These are phyloP conservation scores for Penicillium angulare DNA, from an alignment of 495 filamentous ascomycete genomes.

Conservation along the genomic window DNA sequence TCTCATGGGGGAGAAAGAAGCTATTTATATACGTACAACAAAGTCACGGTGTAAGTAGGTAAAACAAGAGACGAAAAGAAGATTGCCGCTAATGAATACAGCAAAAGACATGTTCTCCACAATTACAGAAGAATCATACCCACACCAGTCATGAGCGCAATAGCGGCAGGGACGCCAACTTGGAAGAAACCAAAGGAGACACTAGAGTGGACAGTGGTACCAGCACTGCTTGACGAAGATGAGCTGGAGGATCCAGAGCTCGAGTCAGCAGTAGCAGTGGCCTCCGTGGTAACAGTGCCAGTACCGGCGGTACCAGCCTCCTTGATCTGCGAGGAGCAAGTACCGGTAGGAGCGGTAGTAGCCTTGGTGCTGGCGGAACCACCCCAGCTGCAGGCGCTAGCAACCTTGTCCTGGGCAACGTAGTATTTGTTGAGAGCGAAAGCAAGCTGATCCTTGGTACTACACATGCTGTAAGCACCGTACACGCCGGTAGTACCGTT, in stretches of 20 bases:
- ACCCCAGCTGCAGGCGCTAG: slow-evolving; percentile 72
- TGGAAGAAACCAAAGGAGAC: slow-evolving; percentile 54
- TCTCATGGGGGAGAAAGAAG: no score
- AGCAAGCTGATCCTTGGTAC: slow-evolving; percentile 69
- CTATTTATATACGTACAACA: neutral
- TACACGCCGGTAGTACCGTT: slow-evolving; percentile 74
- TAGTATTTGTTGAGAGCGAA: slow-evolving; percentile 86
- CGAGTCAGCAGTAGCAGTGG: slow-evolving; percentile 33
- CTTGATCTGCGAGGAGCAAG: slow-evolving; percentile 53
- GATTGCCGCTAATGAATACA: no score
- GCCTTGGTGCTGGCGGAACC: slow-evolving; percentile 59
- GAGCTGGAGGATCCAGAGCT: slow-evolving; percentile 19
- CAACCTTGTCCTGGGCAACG: slow-evolving; percentile 50
- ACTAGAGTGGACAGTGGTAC: slow-evolving; percentile 33
- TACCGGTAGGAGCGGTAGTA: slow-evolving; percentile 47
- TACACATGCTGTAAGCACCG: slow-evolving; percentile 91
- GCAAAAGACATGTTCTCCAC: no score
- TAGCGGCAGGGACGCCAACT: slow-evolving; percentile 61
- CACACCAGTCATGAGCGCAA: slow-evolving; percentile 64
- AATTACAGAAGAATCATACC: slow-evolving; percentile 71
- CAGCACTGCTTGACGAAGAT: slow-evolving; percentile 37
- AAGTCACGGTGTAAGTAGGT: neutral
- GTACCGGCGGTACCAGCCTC: slow-evolving; percentile 65
- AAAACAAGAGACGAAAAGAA: neutral
- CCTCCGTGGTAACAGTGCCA: slow-evolving; percentile 57